Evolutionary conservation across 2,329 filamentous ascomycete species (phyloP), one percentile per base, ranked within the genome.

Genomic region (Thelonectria discophora): DNA sequence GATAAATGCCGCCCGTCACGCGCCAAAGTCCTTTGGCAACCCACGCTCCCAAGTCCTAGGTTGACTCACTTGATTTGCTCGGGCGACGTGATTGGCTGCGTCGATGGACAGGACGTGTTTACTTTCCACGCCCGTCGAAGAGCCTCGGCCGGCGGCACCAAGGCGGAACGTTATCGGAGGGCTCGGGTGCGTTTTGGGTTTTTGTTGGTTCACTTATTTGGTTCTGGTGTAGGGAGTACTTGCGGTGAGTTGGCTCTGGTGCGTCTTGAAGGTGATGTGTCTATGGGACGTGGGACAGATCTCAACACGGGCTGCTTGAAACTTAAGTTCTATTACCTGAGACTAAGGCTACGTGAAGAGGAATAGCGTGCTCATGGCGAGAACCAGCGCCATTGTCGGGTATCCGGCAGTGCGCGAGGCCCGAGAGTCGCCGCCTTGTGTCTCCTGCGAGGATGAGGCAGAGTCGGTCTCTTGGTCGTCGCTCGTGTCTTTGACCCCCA

Each of bases 291-390:
- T 24, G 27, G 27, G 27, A 30, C 27, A 30, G 9, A 7, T 8
- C 2, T 30, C 27, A 30, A 9, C 27, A 30, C 8, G 27, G 4
- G 9, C 2, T 30, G 27, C 27, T 30, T 30, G 27, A 30, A 30
- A 30, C 27, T 30, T 10, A 10, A 10, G 27, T 30, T 7, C 27
- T 30, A 30, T 8, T 30, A 30, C 27, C 27, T 10, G 27, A 30
- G 27, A 30, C 5, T 24, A n/a, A 7, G 3, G 37, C 43, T 39
- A 60, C 39, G 46, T 46, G 21, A 60, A 46, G 46, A 60, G 30
- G 12, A 60, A 51, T 32, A 60, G 40, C 17, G 58, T 60, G 11
- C 52, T 53, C 27, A 60, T 7, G 5, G 58, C 58, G 24, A 60
- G 20, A 9, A 56, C 37, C 47, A 60, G 12, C 12, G 52, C 58